These are phyloP conservation scores for Adansonia gregorii DNA, from an alignment of 441 rosid species.

Conservation along the genomic window DNA sequence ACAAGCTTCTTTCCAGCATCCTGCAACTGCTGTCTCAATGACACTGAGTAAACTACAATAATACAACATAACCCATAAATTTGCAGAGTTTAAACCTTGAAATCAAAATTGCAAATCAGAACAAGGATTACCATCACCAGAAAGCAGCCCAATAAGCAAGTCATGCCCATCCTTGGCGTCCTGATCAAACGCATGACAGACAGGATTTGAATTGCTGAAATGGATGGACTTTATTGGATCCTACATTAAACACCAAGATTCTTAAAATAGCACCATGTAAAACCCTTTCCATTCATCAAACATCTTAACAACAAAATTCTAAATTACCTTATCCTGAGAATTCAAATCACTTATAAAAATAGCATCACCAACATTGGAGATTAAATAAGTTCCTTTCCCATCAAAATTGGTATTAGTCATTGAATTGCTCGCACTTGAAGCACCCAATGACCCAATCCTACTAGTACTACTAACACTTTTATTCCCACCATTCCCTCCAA, in stretches of 20 bases:
- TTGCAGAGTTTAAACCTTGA: slow-evolving; percentile 28
- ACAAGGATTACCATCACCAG: slow-evolving; percentile 84
- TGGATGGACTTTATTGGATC: slow-evolving; percentile 95
- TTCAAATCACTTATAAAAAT: slow-evolving; percentile 91
- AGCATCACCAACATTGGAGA: slow-evolving; percentile 93
- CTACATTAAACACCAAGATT: slow-evolving; percentile 47
- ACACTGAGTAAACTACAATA: slow-evolving; percentile 83
- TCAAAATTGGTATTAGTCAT: slow-evolving; percentile 76
- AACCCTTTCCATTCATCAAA: slow-evolving; percentile 13
- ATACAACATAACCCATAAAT: slow-evolving; percentile 37
- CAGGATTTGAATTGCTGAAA: slow-evolving; percentile 86
- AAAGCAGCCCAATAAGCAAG: slow-evolving; percentile 81
- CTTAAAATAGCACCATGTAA: slow-evolving; percentile 13
- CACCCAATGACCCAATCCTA: slow-evolving; percentile 78
- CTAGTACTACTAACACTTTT: slow-evolving; percentile 64
- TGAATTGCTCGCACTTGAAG: slow-evolving; percentile 66
- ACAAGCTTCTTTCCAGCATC: slow-evolving; percentile 91
- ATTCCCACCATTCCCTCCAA: slow-evolving; percentile 93
- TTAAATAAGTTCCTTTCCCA: slow-evolving; percentile 95
- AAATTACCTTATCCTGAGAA: slow-evolving; percentile 91
- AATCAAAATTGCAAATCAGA: slow-evolving; percentile 28
- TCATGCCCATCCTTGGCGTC: slow-evolving; percentile 99
- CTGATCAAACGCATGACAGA: slow-evolving; percentile 93
- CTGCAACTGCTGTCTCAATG: slow-evolving; percentile 94
- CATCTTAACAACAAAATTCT: slow-evolving; percentile 19